Conservation (phyloP, 208 protist genomes). For the Leishmania guyanensis region DNA sequence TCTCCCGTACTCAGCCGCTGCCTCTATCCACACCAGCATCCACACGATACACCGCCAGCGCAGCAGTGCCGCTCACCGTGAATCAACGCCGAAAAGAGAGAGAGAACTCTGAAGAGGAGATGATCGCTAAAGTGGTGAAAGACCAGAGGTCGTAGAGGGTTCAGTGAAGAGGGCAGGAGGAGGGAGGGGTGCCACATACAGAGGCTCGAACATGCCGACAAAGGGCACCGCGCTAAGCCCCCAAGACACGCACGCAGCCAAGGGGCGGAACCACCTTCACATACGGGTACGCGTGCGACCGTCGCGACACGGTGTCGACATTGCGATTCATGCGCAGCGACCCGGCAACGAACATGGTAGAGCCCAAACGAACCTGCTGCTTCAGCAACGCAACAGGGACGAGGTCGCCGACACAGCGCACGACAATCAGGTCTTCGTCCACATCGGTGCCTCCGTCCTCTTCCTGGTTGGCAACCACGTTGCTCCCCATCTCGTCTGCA, state of each 20-base stretch:
- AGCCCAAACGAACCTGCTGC: slow-evolving; percentile 55
- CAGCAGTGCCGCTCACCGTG: neutral
- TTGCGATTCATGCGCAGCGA: slow-evolving; percentile 78
- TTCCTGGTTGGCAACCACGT: neutral
- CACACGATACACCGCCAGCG: neutral
- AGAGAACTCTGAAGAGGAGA: neutral
- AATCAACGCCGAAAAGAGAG: neutral
- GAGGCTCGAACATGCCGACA: neutral
- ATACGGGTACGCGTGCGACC: slow-evolving; percentile 81
- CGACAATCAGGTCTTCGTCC: slow-evolving; percentile 74
- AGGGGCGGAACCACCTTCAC: slow-evolving; percentile 77
- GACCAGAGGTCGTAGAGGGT: neutral
- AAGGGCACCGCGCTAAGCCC: slow-evolving; percentile 2
- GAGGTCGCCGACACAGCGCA: slow-evolving; percentile 65
- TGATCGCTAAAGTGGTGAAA: neutral
- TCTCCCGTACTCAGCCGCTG: neutral
- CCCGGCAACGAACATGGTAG: slow-evolving; percentile 57
- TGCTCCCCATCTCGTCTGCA: neutral
- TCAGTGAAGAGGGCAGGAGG: neutral
- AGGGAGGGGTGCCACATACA: neutral
- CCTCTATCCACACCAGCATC: neutral
- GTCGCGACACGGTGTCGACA: slow-evolving; percentile 57
- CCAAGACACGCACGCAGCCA: slow-evolving; percentile 56
- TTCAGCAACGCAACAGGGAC: slow-evolving; percentile 47
- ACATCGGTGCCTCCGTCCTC: neutral